Evolutionary conservation across 148 eudicot species (phyloP).

Genomic region (Silene uniflora): DNA sequence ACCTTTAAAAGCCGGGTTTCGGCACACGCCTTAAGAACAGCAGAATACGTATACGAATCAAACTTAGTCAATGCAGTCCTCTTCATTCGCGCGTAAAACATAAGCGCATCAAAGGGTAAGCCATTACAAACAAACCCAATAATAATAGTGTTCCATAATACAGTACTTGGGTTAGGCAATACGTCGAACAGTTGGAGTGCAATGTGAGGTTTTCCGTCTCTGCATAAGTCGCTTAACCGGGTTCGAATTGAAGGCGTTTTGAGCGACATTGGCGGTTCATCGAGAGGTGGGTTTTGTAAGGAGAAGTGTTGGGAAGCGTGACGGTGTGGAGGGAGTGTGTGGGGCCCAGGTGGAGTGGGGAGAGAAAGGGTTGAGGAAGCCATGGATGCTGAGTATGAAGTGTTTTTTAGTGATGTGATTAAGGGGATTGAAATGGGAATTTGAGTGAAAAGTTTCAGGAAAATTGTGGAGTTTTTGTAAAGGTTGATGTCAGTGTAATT

Average conservation of each 20-base stretch:
- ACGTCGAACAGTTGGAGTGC: conserved; percentile 84
- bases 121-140: conserved; percentile 83
- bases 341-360: conserved; percentile 19
- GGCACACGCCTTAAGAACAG: conserved; percentile 84
- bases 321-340: conserved; percentile 20
- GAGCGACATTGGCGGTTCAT: conserved; percentile 29
- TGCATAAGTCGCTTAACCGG: conserved; percentile 63
- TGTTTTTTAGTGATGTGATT: not conserved
- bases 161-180: conserved; percentile 74
- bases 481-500: conserved; percentile 4
- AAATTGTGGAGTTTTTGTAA: not conserved
- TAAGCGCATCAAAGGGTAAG: conserved; percentile 56
- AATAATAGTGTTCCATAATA: conserved; percentile 80
- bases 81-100: conserved; percentile 54
- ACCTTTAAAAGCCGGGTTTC: conserved; percentile 41
- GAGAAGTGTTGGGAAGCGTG: conserved; percentile 13
- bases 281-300: conserved; percentile 17
- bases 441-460: not conserved
- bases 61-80: conserved; percentile 16
- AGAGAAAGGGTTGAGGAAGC: conserved; percentile 28
- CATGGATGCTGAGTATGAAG: not conserved
- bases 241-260: conserved; percentile 58
- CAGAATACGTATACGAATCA: conserved; percentile 79
- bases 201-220: conserved; percentile 54
- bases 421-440: not conserved